Conservation (phyloP, 2,329 filamentous ascomycete genomes). For the Xylariaceae sp. region DNA sequence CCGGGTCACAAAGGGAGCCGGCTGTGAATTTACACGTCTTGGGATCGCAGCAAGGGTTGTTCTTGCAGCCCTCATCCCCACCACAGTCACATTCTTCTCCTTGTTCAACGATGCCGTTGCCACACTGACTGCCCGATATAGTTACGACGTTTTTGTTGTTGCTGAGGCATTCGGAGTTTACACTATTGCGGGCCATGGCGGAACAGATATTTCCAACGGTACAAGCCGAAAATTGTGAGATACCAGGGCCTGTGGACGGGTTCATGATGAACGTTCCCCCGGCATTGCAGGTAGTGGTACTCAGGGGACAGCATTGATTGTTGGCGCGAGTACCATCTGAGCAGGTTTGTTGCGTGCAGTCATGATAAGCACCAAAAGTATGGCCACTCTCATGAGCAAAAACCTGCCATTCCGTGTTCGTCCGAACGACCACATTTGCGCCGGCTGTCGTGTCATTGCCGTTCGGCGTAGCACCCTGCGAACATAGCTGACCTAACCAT, state of each 20-base stretch:
- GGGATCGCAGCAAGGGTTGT: constrained; percentile 78
- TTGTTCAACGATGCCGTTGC: constrained; percentile 92
- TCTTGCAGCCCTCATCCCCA: constrained; percentile 62
- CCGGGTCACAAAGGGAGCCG: constrained; percentile 70
- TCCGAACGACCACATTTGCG: constrained; percentile 84
- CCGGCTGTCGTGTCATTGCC: constrained; percentile 70
- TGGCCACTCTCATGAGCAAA: constrained; percentile 93
- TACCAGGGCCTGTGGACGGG: constrained; percentile 69
- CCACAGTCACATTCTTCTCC: constrained; percentile 97
- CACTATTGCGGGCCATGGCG: constrained; percentile 69
- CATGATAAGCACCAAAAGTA: constrained; percentile 93
- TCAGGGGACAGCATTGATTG: constrained; percentile 75
- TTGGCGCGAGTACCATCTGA: constrained; percentile 47
- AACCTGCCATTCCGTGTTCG: constrained; percentile 85
- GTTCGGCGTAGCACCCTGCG: constrained; percentile 47
- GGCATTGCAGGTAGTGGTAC: constrained; percentile 63
- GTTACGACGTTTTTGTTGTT: constrained; percentile 79
- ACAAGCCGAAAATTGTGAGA: constrained; percentile 80
- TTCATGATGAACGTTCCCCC: constrained; percentile 89
- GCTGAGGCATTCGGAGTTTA: constrained; percentile 72
- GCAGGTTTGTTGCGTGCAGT: constrained; percentile 71
- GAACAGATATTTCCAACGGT: constrained; percentile 91
- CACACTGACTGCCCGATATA: constrained; percentile 79
- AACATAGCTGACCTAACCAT: constrained; percentile 87
- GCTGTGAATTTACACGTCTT: constrained; percentile 78